A percentile compares a stretch with the other conserved stretches of the same genome.
phyloP scores from a whole-genome alignment of 1,284 basidiomycete species.

The Porogramme epimiltina region DNA sequence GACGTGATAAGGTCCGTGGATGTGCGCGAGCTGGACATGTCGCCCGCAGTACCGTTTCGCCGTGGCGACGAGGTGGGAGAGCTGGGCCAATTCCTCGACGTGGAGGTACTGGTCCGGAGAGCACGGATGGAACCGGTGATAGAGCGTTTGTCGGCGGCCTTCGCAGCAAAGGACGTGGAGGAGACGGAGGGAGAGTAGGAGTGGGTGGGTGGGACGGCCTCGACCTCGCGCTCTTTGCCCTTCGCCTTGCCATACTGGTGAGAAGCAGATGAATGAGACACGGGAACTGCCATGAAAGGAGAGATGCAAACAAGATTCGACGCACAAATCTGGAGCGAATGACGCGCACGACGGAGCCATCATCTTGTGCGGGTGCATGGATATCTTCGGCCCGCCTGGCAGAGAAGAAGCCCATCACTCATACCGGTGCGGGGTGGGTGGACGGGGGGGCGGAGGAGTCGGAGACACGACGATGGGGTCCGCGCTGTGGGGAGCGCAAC shows the following conservation, averaged over 20 bases:
- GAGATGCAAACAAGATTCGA: conserved; percentile 21
- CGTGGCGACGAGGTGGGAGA: conserved; percentile 19
- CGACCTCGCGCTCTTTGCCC: conserved; percentile 56
- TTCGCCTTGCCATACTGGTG: conserved; percentile 57
- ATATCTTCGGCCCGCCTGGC: conserved; percentile 38
- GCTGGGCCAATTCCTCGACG: conserved; percentile 20
- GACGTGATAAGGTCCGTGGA: conserved; percentile 70
- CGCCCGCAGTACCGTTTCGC: conserved; percentile 22
- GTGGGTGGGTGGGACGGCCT: conserved; percentile 8
- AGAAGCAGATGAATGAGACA: conserved; percentile 14
- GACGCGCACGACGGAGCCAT: conserved; percentile 58
- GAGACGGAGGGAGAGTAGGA: conserved; percentile 30
- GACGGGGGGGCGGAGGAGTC: neutral
- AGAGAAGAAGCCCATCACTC: conserved; percentile 47
- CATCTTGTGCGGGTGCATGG: conserved; percentile 27
- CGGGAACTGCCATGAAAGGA: conserved; percentile 10
- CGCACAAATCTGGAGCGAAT: conserved; percentile 77
- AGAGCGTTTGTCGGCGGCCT: conserved; percentile 22
- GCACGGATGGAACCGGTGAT: conserved; percentile 22
- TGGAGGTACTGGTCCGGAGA: conserved; percentile 21
- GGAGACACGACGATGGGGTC: neutral
- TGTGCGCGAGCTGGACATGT: conserved; percentile 27
- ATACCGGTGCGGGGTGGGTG: conserved; percentile 21
- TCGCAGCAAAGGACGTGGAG: conserved; percentile 33
- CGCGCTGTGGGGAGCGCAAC: neutral